Percentiles rank a stretch among this genome's conserved stretches.
phyloP scores from a whole-genome alignment of 768 basidiomycete genomes.

The Boletus rubroflammeus region DNA sequence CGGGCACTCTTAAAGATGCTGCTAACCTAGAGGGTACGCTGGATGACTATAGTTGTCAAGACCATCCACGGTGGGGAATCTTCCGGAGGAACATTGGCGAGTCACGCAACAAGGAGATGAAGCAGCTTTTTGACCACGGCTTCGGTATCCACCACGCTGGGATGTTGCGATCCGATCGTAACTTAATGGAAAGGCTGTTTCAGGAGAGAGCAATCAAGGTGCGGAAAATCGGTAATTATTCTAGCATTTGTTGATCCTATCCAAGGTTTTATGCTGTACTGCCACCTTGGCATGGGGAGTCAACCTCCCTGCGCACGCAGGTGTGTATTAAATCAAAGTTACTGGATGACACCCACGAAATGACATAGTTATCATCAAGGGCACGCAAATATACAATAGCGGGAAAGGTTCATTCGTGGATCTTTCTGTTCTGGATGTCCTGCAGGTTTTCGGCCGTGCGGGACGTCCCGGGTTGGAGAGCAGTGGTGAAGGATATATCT shows the following conservation, averaged over 20 bases:
- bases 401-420: slow-evolving; percentile 88
- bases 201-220: slow-evolving; percentile 91
- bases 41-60: slow-evolving; percentile 78
- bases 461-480: slow-evolving; percentile 84
- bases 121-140: slow-evolving; percentile 83
- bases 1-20: slow-evolving; percentile 73
- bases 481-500: slow-evolving; percentile 96
- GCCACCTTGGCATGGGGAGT: slow-evolving; percentile 99
- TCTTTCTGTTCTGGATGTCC: slow-evolving; percentile 88
- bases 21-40: slow-evolving; percentile 64
- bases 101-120: slow-evolving; percentile 96
- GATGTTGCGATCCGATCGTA: slow-evolving; percentile 92
- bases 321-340: slow-evolving; percentile 37
- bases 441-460: slow-evolving; percentile 97
- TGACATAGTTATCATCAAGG: slow-evolving; percentile 83
- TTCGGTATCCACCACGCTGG: slow-evolving; percentile 99
- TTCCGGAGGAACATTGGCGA: slow-evolving; percentile 76
- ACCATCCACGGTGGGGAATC: slow-evolving; percentile 71
- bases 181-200: slow-evolving; percentile 94
- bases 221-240: not conserved
- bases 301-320: slow-evolving; percentile 96
- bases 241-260: not conserved
- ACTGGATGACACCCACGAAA: slow-evolving; percentile 8
- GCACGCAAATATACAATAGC: slow-evolving; percentile 94
- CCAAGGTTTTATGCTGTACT: slow-evolving; percentile 93